Evolutionary conservation across 1,139 yeast genomes (phyloP).

Genomic region (Hansenula lynferdii): DNA sequence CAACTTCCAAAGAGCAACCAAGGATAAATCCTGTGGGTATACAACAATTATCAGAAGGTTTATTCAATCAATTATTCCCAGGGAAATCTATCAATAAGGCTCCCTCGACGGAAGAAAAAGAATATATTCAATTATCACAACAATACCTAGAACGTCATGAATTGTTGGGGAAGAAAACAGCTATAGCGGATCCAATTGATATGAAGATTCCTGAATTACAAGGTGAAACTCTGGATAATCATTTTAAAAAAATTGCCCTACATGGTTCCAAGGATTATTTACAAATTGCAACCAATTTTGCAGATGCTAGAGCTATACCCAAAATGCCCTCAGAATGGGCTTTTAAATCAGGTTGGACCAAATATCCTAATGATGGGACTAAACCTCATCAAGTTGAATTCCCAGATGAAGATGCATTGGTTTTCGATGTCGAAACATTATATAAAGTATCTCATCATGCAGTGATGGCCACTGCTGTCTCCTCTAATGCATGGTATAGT

Average conservation of each 20-base stretch:
- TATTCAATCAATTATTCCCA: constrained; percentile 64
- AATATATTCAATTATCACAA: constrained; percentile 52
- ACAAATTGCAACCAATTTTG: constrained; percentile 38
- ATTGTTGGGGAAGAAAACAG: constrained; percentile 76
- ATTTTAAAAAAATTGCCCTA: constrained; percentile 69
- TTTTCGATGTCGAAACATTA: constrained; percentile 87
- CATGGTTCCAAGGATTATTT: constrained; percentile 60
- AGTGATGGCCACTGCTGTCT: constrained; percentile 76
- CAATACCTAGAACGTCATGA: constrained; percentile 58
- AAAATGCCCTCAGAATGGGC: constrained; percentile 50
- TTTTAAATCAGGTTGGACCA: constrained; percentile 74
- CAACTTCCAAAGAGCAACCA: constrained; percentile 32
- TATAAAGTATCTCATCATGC: constrained; percentile 74
- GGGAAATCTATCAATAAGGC: constrained; percentile 20
- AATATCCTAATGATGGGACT: constrained; percentile 42
- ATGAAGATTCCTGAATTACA: constrained; percentile 64
- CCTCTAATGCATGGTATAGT: constrained; percentile 82
- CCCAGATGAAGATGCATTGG: constrained; percentile 61
- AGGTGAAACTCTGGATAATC: constrained; percentile 76
- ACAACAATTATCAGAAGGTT: constrained; percentile 59
- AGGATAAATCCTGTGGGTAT: constrained; percentile 63
- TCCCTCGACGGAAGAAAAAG: constrained; percentile 24
- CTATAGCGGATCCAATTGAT: constrained; percentile 53
- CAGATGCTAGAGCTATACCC: constrained; percentile 35
- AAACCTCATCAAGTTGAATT: constrained; percentile 54